These are phyloP conservation scores for Didymella arachidicola DNA, from an alignment of 2,329 filamentous ascomycete species.

Conservation along the genomic window DNA sequence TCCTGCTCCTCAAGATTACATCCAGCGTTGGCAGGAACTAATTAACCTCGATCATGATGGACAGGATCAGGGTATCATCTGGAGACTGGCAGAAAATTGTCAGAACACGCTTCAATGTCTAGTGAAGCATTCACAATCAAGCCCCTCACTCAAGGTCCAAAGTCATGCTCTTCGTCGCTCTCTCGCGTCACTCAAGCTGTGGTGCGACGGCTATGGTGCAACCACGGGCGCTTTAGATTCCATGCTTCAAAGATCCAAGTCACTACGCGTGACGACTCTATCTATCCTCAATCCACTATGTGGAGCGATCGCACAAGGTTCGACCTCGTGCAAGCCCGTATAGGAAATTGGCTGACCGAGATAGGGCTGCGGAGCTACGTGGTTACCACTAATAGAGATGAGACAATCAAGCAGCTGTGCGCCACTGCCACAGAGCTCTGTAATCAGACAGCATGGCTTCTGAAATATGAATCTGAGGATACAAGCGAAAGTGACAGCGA, in stretches of 20 bases:
- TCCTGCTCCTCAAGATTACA: background rate
- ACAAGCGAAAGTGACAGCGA: background rate
- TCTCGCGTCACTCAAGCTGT: slow-evolving; percentile 24
- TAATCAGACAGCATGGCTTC: background rate
- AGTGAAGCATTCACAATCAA: background rate
- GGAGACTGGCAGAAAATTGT: slow-evolving; percentile 13
- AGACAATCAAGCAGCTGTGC: background rate
- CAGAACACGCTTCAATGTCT: slow-evolving; percentile 10
- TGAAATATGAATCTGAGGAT: background rate
- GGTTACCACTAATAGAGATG: too few relatives aligned
- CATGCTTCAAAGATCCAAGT: slow-evolving; percentile 26
- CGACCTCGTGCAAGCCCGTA: background rate
- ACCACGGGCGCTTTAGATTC: slow-evolving; percentile 24
- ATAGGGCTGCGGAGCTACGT: too few relatives aligned
- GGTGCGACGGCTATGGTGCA: slow-evolving; percentile 27
- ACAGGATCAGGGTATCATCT: slow-evolving; percentile 18
- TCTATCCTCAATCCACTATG: slow-evolving; percentile 24
- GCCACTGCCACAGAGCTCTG: background rate
- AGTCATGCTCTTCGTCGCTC: slow-evolving; percentile 22
- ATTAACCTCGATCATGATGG: background rate
- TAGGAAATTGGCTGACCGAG: background rate
- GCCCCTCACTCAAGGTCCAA: background rate
- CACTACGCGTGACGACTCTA: slow-evolving; percentile 23
- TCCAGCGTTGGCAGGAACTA: slow-evolving; percentile 15
- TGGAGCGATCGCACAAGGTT: slow-evolving; percentile 19